Percentiles rank a stretch among this genome's conserved stretches.
Conservation (phyloP, 2,329 filamentous ascomycete genomes). For the Diaporthe capsici region DNA sequence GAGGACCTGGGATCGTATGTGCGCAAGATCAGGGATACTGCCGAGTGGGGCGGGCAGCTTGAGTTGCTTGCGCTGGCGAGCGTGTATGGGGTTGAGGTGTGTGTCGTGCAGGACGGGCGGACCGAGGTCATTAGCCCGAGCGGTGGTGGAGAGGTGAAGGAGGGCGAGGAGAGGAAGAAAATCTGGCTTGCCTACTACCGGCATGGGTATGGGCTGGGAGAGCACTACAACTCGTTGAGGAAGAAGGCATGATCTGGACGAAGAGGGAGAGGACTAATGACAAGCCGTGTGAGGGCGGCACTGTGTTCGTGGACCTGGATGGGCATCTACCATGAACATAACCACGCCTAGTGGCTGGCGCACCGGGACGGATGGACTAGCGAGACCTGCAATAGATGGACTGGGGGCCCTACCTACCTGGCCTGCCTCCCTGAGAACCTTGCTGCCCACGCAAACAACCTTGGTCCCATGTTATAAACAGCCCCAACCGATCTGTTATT, state of each 20-base stretch:
- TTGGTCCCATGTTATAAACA: background rate
- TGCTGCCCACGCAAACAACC: background rate
- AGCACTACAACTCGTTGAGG: conserved; percentile 95
- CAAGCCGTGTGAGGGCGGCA: background rate
- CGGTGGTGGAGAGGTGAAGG: background rate
- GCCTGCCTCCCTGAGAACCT: conserved; percentile 1
- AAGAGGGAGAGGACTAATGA: background rate
- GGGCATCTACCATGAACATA: conserved; percentile 1
- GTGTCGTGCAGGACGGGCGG: conserved; percentile 87
- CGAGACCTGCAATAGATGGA: background rate
- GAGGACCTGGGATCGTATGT: conserved; percentile 82
- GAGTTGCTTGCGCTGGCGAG: conserved; percentile 89
- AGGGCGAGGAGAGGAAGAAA: conserved; percentile 57
- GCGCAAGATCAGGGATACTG: conserved; percentile 84
- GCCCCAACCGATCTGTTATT: too few species aligned
- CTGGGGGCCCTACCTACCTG: background rate
- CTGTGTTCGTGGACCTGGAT: background rate
- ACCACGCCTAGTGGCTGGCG: conserved; percentile 1
- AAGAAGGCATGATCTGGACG: conserved; percentile 50
- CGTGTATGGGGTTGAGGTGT: conserved; percentile 84
- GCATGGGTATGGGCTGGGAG: conserved; percentile 92
- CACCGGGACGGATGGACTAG: background rate
- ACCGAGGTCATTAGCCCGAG: conserved; percentile 80
- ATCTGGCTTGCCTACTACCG: conserved; percentile 97
- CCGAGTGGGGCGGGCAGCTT: conserved; percentile 95